A percentile compares a stretch with the other conserved stretches of the same genome.
Conservation (phyloP, 2,329 filamentous ascomycete genomes). For the Bretziella fagacearum region DNA sequence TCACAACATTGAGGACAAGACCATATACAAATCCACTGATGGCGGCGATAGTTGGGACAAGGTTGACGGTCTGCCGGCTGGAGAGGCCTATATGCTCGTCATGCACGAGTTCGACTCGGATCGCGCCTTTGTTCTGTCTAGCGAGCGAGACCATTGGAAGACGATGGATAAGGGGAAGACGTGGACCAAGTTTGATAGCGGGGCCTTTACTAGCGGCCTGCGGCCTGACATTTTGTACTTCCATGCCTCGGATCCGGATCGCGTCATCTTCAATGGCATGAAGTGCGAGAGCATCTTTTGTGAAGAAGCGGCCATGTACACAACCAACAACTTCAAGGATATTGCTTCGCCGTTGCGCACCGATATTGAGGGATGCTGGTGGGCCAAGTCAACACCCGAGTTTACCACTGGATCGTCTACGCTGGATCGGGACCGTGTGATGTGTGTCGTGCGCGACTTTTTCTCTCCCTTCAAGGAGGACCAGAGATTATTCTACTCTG, state of each 20-base stretch:
- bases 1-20: conserved; percentile 45
- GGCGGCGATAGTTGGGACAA: conserved; percentile 62
- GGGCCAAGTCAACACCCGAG: conserved; percentile 60
- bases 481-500: conserved; percentile 63
- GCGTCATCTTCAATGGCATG: conserved; percentile 70
- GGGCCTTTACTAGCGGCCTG: conserved; percentile 38
- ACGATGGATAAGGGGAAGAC: conserved; percentile 68
- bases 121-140: conserved; percentile 65
- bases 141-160: conserved; percentile 55
- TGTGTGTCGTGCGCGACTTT: conserved; percentile 65
- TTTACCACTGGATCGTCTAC: conserved; percentile 55
- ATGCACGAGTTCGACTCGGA: conserved; percentile 65
- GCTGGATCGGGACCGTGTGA: conserved; percentile 49
- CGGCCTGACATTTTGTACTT: conserved; percentile 44
- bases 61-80: conserved; percentile 46
- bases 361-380: conserved; percentile 62
- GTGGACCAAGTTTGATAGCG: conserved; percentile 59
- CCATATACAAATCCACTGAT: conserved; percentile 62
- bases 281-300: conserved; percentile 49
- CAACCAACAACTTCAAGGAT: conserved; percentile 66
- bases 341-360: conserved; percentile 46
- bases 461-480: conserved; percentile 56
- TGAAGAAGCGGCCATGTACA: conserved; percentile 52
- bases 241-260: conserved; percentile 67
- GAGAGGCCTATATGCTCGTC: conserved; percentile 43